Base-by-base conservation (phyloP, 1,284 basidiomycete genomes). In the Porodaedalea pini region DNA sequence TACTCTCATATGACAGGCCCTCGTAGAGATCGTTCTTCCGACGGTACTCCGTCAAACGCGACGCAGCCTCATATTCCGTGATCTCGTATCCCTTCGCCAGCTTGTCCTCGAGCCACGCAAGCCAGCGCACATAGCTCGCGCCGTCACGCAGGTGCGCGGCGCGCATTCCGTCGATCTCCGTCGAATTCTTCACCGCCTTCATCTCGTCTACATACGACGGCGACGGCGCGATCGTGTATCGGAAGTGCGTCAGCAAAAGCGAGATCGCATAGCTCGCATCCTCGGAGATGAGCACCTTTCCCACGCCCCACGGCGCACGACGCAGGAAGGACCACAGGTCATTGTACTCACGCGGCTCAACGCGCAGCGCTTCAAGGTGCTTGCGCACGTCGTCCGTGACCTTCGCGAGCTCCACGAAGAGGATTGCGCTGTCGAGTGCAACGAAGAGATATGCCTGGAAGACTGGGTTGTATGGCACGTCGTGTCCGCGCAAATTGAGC, bases 1-100 rank as follows among this genome's bases (percentile, higher is more conserved):
- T 98, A 60, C 92, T 95, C 67, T 92, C 90, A 66, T 98, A 98
- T 1, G 94, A 94, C 23, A 94, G 82, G 13, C 93, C 92, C 83
- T 86, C 86, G 69, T 88, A 97, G 67, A 86, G 74, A 70, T 87
- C 85, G 63, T 85, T 82, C 67, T 83, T 78, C 63, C 85, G 77
- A 56, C 95, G 79, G 71, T 85, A 95, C 67, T 88, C 83, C 1
- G 88, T 92, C 57, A 98, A 74, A 55, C 89, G 81, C 69, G 87
- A 88, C 0, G 86, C 92, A 2, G 94, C 96, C 65, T 95, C 89
- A 74, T 88, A 98, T 71, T 99, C 96, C 13, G 89, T 90, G 59
- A 98, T 85, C 60, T 88, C 81, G 61, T 89, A 90, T 48, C 88
- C 86, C 57, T 87, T 78, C 21, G 75, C 68, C 21, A 98, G 76